These are phyloP conservation scores for Auricularia sp. DNA, from an alignment of 768 basidiomycete genomes.

Conservation along the genomic window DNA sequence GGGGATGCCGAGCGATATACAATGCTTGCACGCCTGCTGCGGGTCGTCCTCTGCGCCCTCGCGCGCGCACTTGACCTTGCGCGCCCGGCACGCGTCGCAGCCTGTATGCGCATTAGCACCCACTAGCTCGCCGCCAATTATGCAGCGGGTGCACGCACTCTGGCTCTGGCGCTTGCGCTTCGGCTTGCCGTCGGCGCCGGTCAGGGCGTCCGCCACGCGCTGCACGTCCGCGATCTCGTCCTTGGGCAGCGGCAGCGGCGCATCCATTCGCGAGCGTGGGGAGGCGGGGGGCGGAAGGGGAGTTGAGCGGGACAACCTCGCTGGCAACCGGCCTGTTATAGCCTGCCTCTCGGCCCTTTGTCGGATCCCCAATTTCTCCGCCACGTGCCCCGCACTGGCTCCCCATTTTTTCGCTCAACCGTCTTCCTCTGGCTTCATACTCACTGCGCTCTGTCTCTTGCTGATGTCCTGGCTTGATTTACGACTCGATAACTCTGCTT, in stretches of 20 bases:
- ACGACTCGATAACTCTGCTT: too few relatives aligned
- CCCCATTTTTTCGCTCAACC: too few relatives aligned
- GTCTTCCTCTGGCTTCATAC: too few relatives aligned
- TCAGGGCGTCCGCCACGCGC: not conserved
- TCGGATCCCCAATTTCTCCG: too few relatives aligned
- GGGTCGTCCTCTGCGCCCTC: conserved; percentile 32
- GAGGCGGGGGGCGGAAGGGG: not conserved
- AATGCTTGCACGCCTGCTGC: conserved; percentile 80
- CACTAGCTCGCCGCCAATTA: not conserved
- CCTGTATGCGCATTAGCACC: conserved; percentile 6
- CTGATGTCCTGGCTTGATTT: too few relatives aligned
- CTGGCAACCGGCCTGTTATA: not conserved
- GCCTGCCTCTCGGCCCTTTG: too few relatives aligned
- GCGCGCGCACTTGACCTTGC: conserved; percentile 19
- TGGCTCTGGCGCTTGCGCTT: conserved; percentile 10
- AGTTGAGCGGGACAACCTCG: not conserved
- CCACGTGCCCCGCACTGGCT: too few relatives aligned
- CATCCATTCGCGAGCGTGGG: not conserved
- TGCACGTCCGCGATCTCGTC: not conserved
- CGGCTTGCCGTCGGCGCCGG: conserved; percentile 6
- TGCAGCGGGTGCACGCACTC: conserved; percentile 1
- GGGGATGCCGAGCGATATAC: conserved; percentile 66
- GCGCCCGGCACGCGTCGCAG: conserved; percentile 16
- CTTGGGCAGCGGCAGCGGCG: not conserved
- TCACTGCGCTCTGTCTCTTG: too few relatives aligned